A percentile compares a stretch with the other conserved stretches of the same genome.
phyloP scores from a whole-genome alignment of 371 early-diverging fungal species.

The Sporodiniella umbellata region DNA sequence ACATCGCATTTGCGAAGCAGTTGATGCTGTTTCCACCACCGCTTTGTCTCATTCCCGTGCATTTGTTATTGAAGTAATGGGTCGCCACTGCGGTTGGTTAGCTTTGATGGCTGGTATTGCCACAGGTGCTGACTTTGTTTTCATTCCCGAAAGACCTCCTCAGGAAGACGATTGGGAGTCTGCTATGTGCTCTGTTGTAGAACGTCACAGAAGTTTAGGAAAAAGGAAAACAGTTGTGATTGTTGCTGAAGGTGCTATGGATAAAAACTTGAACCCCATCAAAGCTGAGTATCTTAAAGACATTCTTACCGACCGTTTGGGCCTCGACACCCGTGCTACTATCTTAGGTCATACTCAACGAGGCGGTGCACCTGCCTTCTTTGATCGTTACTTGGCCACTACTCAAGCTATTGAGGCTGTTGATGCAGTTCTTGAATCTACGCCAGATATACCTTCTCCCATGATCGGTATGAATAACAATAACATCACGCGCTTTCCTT shows the following conservation, averaged over 20 bases:
- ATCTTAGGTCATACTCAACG: slow-evolving; percentile 98
- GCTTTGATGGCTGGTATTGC: slow-evolving; percentile 91
- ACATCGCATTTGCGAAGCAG: slow-evolving; percentile 95
- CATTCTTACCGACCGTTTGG: slow-evolving; percentile 72
- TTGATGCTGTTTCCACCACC: slow-evolving; percentile 94
- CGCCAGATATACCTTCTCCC: slow-evolving; percentile 81
- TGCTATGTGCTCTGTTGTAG: slow-evolving; percentile 74
- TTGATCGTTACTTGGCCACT: slow-evolving; percentile 94
- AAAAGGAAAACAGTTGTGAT: slow-evolving; percentile 94
- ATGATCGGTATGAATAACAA: slow-evolving; percentile 93
- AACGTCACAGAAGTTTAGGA: slow-evolving; percentile 77
- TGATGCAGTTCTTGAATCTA: slow-evolving; percentile 89
- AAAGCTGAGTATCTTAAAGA: slow-evolving; percentile 83
- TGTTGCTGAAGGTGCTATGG: slow-evolving; percentile 97
- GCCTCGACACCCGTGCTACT: slow-evolving; percentile 94
- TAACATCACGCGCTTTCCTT: slow-evolving; percentile 76
- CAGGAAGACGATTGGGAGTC: slow-evolving; percentile 84
- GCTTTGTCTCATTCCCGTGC: slow-evolving; percentile 97
- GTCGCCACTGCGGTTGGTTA: slow-evolving; percentile 99
- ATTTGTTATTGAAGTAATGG: slow-evolving; percentile 99
- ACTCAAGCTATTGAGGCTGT: slow-evolving; percentile 95
- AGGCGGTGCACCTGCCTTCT: slow-evolving; percentile 95
- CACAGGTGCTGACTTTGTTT: slow-evolving; percentile 94
- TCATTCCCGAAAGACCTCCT: slow-evolving; percentile 96
- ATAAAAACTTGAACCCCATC: slow-evolving; percentile 87